Conservation (phyloP, 2,329 filamentous ascomycete species). For the Pochonia chlamydosporia region DNA sequence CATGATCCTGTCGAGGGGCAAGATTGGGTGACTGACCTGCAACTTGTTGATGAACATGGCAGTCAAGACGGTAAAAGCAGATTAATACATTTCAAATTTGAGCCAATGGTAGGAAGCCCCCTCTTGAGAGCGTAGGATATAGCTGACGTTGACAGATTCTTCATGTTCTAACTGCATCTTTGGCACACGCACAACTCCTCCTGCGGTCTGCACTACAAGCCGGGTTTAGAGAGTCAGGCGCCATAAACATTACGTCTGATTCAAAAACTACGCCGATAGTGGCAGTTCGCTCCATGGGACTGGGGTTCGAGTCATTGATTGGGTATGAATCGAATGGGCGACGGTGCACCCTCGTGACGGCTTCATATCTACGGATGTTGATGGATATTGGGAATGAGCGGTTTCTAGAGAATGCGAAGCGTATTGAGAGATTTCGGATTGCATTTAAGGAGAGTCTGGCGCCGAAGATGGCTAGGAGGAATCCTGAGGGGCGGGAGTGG, state of each 20-base stretch:
- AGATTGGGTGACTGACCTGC: constrained; percentile 26
- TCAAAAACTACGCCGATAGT: constrained; percentile 60
- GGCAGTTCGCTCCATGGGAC: constrained; percentile 75
- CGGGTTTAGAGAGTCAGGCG: constrained; percentile 86
- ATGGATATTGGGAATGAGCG: constrained; percentile 67
- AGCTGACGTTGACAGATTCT: constrained; percentile 61
- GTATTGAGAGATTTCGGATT: constrained; percentile 58
- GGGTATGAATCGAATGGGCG: constrained; percentile 44
- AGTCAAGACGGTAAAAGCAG: constrained; percentile 26
- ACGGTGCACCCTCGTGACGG: constrained; percentile 49
- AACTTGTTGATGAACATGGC: constrained; percentile 13
- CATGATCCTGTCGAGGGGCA: constrained; percentile 54
- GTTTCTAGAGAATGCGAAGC: constrained; percentile 62
- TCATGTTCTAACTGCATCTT: constrained; percentile 74
- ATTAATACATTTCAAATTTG: constrained; percentile 82
- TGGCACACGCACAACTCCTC: constrained; percentile 67
- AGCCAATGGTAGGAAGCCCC: constrained; percentile 83
- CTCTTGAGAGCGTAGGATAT: too few relatives aligned
- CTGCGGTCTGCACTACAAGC: constrained; percentile 71
- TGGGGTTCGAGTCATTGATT: constrained; percentile 76
- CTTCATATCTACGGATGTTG: constrained; percentile 62
- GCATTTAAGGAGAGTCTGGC: constrained; percentile 35
- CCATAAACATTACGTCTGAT: constrained; percentile 55
- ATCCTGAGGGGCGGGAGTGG: constrained; percentile 40
- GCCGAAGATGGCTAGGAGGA: constrained; percentile 17